Base-by-base conservation (phyloP, 1,139 yeast genomes). In the Kluyveromyces sp. region DNA sequence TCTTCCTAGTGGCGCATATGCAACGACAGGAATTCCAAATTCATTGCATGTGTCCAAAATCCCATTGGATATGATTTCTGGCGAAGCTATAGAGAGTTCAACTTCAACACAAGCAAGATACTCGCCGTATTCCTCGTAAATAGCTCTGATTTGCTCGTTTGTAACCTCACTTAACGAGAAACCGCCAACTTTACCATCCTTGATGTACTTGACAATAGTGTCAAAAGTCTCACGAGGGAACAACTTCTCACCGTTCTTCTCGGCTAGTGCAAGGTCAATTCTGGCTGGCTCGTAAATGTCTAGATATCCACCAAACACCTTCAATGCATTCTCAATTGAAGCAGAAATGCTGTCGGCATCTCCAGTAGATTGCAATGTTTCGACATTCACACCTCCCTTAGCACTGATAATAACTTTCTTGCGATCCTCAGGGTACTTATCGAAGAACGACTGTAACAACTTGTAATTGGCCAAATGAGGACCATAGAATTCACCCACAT, bases 401-500 rank as follows among this genome's bases (percentile, higher is more conserved):
- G 87, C 75, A 28, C 83, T 75, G 41, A 88, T 59, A 26, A 78
- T 67, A 48, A 81, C 77, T 52, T 75, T 68, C 47, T 75, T 68
- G 41, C 77, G 71, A 45, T 69, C 66, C 40, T 76, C 80, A 0
- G 85, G 84, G 50, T 77, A 70, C 34, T 72, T 69, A 15, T 67
- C 72, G 50, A 84, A 77, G 60, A 81, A 87, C 10, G 73, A 74
- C 46, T 75, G 68, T 40, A 85, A 60, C 45, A 79, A 71, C 55
- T 74, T 68, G 65, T 84, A 65, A 55, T 80, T 80, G 53, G 68
- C 65, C 45, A 66, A 68, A 42, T 74, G 70, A 0, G 71, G 63
- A 28, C 94, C 94, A 59, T 88, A 88, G 60, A 87, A 85, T 56
- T 83, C 92, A 47, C 94, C 95, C 31, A 78, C 78, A 59, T 87